Conservation (phyloP, 768 basidiomycete genomes). For the Boletus pseudo-olivaceus region DNA sequence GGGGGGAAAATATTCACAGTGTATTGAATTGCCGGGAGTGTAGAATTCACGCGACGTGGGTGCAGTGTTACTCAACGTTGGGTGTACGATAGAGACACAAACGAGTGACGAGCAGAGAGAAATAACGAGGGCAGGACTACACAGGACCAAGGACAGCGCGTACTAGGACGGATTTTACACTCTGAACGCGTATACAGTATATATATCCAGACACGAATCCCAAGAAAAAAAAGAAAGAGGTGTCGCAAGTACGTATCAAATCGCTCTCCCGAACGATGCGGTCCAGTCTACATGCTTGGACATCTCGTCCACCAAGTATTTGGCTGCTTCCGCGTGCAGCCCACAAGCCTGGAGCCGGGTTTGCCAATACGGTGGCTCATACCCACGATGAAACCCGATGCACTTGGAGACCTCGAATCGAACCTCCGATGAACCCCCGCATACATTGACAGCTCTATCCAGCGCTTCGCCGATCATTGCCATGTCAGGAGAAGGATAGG, state of each 20-base stretch:
- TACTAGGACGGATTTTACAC: too few relatives aligned
- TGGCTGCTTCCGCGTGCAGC: slow-evolving; percentile 13
- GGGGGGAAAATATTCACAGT: background rate
- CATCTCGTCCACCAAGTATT: slow-evolving; percentile 27
- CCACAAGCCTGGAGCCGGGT: slow-evolving; percentile 21
- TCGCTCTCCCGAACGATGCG: background rate
- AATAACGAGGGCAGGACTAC: background rate
- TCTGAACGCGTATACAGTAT: background rate
- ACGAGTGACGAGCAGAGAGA: too few relatives aligned
- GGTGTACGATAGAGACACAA: background rate
- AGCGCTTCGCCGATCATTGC: slow-evolving; percentile 16
- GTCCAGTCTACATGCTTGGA: slow-evolving; percentile 22
- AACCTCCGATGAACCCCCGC: slow-evolving; percentile 16
- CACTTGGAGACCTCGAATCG: slow-evolving; percentile 22
- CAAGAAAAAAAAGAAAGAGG: background rate
- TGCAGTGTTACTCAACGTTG: background rate
- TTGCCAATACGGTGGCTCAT: slow-evolving; percentile 29
- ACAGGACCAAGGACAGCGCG: background rate
- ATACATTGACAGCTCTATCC: slow-evolving; percentile 19
- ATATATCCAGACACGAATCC: background rate
- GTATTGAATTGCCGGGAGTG: background rate
- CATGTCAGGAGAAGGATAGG: slow-evolving; percentile 7
- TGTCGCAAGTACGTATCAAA: background rate
- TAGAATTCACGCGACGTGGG: background rate
- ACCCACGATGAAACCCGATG: slow-evolving; percentile 21